Evolutionary conservation across 2,329 filamentous ascomycete genomes (phyloP).

Genomic region (Ceratocystis cubensis): DNA sequence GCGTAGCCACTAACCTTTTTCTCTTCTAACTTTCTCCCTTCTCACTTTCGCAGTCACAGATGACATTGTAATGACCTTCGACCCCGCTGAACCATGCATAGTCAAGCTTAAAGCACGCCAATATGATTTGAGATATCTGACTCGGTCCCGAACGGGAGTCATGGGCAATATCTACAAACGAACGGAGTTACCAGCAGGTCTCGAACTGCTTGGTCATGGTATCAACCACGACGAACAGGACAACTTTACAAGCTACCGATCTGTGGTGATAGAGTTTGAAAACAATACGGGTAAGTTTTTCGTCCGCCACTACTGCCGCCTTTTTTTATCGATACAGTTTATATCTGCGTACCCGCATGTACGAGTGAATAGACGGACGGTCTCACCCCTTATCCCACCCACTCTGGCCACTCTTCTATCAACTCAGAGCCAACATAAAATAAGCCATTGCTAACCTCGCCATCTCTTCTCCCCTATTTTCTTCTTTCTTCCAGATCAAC

Average conservation of each 20-base stretch:
- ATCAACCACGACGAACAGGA: slow-evolving; percentile 13
- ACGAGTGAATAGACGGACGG: too few relatives aligned
- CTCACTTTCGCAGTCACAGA: slow-evolving; percentile 8
- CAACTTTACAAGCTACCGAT: not conserved
- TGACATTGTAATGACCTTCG: slow-evolving; percentile 1
- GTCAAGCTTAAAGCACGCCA: slow-evolving; percentile 8
- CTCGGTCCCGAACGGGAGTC: slow-evolving; percentile 10
- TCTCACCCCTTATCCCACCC: too few relatives aligned
- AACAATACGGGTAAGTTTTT: slow-evolving; percentile 5
- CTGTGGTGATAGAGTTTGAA: slow-evolving; percentile 14
- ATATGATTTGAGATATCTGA: not conserved
- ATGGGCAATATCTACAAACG: slow-evolving; percentile 4
- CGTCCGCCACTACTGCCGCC: not conserved
- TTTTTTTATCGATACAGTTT: not conserved
- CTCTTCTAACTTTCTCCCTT: not conserved
- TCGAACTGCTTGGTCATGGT: slow-evolving; percentile 7
- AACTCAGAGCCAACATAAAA: not conserved
- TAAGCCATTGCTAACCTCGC: not conserved
- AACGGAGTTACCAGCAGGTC: not conserved
- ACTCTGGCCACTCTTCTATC: too few relatives aligned
- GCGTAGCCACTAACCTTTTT: not conserved
- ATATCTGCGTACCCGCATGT: too few relatives aligned
- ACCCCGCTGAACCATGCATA: slow-evolving; percentile 2
- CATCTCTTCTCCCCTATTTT: not conserved
- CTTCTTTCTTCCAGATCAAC: not conserved